Percentiles rank a stretch among this genome's conserved stretches.
Evolutionary conservation across 306 rosid species (phyloP).

Genomic region (Glycine soja): DNA sequence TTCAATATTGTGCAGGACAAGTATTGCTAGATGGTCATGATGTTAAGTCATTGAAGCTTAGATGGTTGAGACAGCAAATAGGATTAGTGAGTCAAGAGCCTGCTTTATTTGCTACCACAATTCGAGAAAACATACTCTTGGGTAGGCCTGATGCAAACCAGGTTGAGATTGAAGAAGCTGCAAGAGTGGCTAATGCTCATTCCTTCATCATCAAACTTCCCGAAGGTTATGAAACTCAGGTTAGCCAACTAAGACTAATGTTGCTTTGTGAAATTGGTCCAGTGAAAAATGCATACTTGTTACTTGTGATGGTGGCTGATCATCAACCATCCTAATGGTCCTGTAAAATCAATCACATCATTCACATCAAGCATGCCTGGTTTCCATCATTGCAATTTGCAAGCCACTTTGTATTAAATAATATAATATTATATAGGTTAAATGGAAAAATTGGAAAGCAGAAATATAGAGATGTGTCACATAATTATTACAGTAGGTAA

Average conservation of each 20-base stretch:
- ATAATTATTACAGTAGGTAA: conserved; percentile 21
- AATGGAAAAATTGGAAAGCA: not conserved
- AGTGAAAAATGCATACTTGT: not conserved
- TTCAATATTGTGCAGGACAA: conserved; percentile 60
- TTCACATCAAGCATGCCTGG: conserved; percentile 20
- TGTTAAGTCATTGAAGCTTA: conserved; percentile 76
- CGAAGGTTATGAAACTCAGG: conserved; percentile 91
- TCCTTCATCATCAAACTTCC: conserved; percentile 85
- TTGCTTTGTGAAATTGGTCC: not conserved
- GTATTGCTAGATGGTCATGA: conserved; percentile 85
- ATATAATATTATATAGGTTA: not conserved
- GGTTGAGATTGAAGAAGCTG: conserved; percentile 87
- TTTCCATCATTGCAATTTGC: conserved; percentile 26
- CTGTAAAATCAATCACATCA: conserved; percentile 32
- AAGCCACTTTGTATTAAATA: conserved; percentile 25
- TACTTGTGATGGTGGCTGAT: conserved; percentile 13
- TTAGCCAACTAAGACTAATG: conserved; percentile 46
- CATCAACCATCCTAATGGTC: conserved; percentile 19
- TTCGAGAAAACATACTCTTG: conserved; percentile 80
- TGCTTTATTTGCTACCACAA: conserved; percentile 90
- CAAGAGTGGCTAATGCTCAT: conserved; percentile 91
- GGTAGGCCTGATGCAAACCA: conserved; percentile 86
- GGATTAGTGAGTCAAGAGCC: conserved; percentile 97
- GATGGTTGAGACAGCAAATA: conserved; percentile 88
- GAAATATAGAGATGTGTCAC: not conserved